Conservation (phyloP, 176 grass and related monocot species). For the Rhynchospora tenuis region DNA sequence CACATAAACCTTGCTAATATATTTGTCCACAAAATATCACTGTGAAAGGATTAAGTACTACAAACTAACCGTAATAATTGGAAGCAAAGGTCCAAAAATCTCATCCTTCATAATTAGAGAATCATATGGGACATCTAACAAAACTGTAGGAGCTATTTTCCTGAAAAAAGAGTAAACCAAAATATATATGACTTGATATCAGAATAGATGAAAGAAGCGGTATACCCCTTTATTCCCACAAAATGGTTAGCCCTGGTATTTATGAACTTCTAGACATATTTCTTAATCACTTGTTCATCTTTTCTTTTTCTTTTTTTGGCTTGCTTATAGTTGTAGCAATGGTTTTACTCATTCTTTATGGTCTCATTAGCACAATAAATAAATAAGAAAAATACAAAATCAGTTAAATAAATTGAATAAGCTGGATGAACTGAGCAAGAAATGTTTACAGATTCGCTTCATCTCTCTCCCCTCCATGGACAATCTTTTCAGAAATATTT, state of each 20-base stretch:
- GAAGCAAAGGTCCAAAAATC: slow-evolving; percentile 80
- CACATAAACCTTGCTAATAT: background rate
- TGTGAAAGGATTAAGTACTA: background rate
- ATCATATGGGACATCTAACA: slow-evolving; percentile 64
- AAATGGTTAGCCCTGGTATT: background rate
- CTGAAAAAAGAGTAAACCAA: slow-evolving; percentile 23
- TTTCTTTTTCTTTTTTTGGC: too few species aligned
- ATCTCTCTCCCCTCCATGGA: slow-evolving; percentile 51
- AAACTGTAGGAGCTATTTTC: slow-evolving; percentile 62
- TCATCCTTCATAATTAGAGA: slow-evolving; percentile 75
- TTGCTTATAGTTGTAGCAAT: background rate
- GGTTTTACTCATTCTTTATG: background rate
- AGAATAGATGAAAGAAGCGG: background rate
- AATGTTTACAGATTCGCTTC: slow-evolving; percentile 18
- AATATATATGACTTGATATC: background rate
- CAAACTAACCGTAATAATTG: slow-evolving; percentile 54
- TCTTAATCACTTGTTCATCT: background rate
- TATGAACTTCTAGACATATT: background rate
- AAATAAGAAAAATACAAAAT: background rate
- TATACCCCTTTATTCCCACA: background rate
- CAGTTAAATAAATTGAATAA: background rate
- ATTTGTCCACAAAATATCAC: background rate
- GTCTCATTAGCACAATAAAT: background rate
- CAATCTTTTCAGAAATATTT: slow-evolving; percentile 38
- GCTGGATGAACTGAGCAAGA: background rate